A percentile compares a stretch with the other conserved stretches of the same genome.
phyloP scores from a whole-genome alignment of 1,139 yeast genomes.

The Hyphopichia khmerensis region DNA sequence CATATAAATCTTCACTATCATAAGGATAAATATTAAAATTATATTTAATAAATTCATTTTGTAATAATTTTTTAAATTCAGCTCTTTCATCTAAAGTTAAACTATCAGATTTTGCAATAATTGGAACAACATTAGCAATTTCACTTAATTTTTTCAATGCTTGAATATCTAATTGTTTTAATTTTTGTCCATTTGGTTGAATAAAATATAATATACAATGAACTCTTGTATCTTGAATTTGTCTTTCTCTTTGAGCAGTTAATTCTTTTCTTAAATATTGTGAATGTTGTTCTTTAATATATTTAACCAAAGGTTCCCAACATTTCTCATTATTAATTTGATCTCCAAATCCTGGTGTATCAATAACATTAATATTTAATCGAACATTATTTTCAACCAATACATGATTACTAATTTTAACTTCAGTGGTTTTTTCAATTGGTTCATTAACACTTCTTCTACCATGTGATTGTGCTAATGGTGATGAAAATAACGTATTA shows the following conservation, averaged over 20 bases:
- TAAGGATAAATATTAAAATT: conserved; percentile 84
- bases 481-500: conserved; percentile 86
- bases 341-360: conserved; percentile 98
- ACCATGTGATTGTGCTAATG: conserved; percentile 72
- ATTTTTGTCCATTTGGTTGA: conserved; percentile 81
- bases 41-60: conserved; percentile 73
- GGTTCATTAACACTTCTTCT: conserved; percentile 68
- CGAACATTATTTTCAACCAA: conserved; percentile 84
- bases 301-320: conserved; percentile 96
- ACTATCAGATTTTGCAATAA: conserved; percentile 91
- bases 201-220: conserved; percentile 91
- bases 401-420: conserved; percentile 66
- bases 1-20: conserved; percentile 71
- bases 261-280: conserved; percentile 91
- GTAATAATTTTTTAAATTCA: conserved; percentile 70
- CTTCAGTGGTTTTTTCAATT: conserved; percentile 84
- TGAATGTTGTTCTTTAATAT: conserved; percentile 95
- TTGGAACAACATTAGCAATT: conserved; percentile 91
- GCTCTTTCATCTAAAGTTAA: conserved; percentile 83
- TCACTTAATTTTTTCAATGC: conserved; percentile 85
- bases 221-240: conserved; percentile 86
- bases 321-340: conserved; percentile 93
- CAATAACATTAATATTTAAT: conserved; percentile 82
- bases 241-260: conserved; percentile 90
- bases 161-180: conserved; percentile 77